These are phyloP conservation scores for Quercus alba DNA, from an alignment of 306 rosid species.

Conservation along the genomic window DNA sequence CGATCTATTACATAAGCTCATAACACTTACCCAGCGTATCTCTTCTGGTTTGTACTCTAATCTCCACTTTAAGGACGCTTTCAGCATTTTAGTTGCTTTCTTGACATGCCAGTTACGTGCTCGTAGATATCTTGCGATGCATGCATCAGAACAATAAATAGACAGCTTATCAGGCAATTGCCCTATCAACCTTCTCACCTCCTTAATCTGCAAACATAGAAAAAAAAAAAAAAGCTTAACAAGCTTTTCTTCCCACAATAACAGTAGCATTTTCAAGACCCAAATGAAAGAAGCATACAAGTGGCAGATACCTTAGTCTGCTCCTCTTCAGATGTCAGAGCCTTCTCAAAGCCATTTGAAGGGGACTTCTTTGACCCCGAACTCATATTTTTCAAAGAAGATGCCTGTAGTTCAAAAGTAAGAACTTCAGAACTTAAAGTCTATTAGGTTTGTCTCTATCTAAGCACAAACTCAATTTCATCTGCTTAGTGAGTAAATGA, in stretches of 20 bases:
- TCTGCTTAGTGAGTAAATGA: slow-evolving; percentile 10
- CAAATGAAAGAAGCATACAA: neutral
- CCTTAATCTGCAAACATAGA: slow-evolving; percentile 55
- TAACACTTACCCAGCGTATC: slow-evolving; percentile 72
- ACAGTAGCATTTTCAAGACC: slow-evolving; percentile 9
- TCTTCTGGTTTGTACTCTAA: slow-evolving; percentile 75
- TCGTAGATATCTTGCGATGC: slow-evolving; percentile 64
- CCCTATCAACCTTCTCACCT: slow-evolving; percentile 68
- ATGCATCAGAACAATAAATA: slow-evolving; percentile 73
- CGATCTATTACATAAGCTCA: no score
- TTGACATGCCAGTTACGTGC: slow-evolving; percentile 94
- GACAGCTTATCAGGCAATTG: slow-evolving; percentile 57
- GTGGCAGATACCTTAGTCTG: slow-evolving; percentile 56
- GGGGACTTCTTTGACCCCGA: slow-evolving; percentile 40
- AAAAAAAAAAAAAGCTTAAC: neutral
- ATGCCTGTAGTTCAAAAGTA: slow-evolving; percentile 28
- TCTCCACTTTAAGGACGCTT: slow-evolving; percentile 82
- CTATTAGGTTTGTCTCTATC: neutral
- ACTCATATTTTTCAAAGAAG: slow-evolving; percentile 47
- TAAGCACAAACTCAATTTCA: slow-evolving; percentile 10
- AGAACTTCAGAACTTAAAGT: slow-evolving; percentile 27
- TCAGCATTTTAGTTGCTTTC: slow-evolving; percentile 83
- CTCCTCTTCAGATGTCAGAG: slow-evolving; percentile 49
- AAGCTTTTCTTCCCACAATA: slow-evolving; percentile 1
- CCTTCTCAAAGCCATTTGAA: slow-evolving; percentile 48